Evolutionary conservation across 2,329 filamentous ascomycete genomes (phyloP), one percentile per base, ranked within the genome.

Genomic region (Aspergillus alliaceus): DNA sequence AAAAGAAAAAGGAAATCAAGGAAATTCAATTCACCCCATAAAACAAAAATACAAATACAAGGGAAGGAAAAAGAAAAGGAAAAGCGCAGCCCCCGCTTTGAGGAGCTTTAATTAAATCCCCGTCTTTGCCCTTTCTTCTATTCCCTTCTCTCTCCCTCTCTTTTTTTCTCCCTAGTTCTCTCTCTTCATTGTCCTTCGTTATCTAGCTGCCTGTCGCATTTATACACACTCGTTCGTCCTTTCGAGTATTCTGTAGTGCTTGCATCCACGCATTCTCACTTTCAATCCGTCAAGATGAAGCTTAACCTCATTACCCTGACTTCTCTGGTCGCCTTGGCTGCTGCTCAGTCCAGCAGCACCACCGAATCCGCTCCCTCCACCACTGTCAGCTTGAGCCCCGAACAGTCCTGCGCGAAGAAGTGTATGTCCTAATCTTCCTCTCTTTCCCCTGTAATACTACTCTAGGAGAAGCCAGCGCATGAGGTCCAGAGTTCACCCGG

Each of bases 281-380:
- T 58, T 51, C 50, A 22, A 52, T 32, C 20, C 25, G 4, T 56
- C 64, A 73, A 64, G 54, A 77, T 77, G 75, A 77, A 76, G 72
- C 63, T 79, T 74, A 74, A 71, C 58, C 57, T 77, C 58, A 60
- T 79, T 62, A 70, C 79, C 63, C 63, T 82, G 60, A 71, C 75
- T 57, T 72, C 77, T 59, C 72, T 84, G 60, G 68, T 76, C 63
- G 76, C 74, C 63, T 68, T 79, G 63, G 78, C 70, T 49, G 71
- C 76, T 54, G 79, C 79, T 56, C 74, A 80, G 64, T 59, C 63
- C 40, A 53, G 67, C 11, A 59, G 62, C 20, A 32, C 44, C 12
- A 48, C 11, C 22, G 14, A 18, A 6, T 20, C 37, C 6, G 51
- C 66, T 24, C 65, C 73, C 11, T 64, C 72, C 34, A 64, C 71